Evolutionary conservation across 1,284 basidiomycete species (phyloP).

Genomic region (Papiliotrema fonsecae): DNA sequence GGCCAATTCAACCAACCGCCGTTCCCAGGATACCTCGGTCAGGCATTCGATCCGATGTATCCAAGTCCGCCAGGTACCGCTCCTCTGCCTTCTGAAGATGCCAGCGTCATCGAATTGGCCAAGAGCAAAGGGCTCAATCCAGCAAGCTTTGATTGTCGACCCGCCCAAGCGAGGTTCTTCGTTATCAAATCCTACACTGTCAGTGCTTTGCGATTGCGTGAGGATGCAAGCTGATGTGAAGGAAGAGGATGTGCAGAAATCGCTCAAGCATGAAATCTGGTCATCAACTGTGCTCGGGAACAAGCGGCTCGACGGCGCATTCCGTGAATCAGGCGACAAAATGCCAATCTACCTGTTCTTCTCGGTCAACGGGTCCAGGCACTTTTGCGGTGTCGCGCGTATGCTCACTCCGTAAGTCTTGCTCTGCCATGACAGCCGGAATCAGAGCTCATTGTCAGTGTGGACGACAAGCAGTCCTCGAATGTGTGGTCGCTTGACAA

Average conservation of each 20-base stretch:
- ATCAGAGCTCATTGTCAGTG: conserved; percentile 20
- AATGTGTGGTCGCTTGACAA: conserved; percentile 90
- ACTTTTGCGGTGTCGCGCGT: conserved; percentile 95
- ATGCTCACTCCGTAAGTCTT: conserved; percentile 73
- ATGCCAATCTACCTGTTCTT: conserved; percentile 95
- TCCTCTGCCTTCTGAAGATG: conserved; percentile 21
- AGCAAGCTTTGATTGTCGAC: conserved; percentile 72
- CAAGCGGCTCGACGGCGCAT: conserved; percentile 89
- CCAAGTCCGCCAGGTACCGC: conserved; percentile 24
- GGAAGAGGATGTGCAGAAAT: conserved; percentile 96
- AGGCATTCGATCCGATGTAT: conserved; percentile 2
- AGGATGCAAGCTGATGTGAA: conserved; percentile 6
- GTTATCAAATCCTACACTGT: conserved; percentile 93
- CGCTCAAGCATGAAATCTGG: conserved; percentile 94
- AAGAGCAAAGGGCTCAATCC: conserved; percentile 89
- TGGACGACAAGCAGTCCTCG: conserved; percentile 50
- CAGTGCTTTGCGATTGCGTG: conserved; percentile 3
- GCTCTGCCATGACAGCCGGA: not conserved
- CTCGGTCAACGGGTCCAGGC: conserved; percentile 90
- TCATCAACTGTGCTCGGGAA: conserved; percentile 93
- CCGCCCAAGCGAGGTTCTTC: conserved; percentile 77
- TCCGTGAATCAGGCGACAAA: conserved; percentile 76
- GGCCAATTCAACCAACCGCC: conserved; percentile 6
- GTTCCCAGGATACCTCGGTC: not conserved
- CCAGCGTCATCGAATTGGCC: conserved; percentile 81